These are phyloP conservation scores for Amaranthus palmeri DNA, from an alignment of 148 eudicot species.

Conservation along the genomic window DNA sequence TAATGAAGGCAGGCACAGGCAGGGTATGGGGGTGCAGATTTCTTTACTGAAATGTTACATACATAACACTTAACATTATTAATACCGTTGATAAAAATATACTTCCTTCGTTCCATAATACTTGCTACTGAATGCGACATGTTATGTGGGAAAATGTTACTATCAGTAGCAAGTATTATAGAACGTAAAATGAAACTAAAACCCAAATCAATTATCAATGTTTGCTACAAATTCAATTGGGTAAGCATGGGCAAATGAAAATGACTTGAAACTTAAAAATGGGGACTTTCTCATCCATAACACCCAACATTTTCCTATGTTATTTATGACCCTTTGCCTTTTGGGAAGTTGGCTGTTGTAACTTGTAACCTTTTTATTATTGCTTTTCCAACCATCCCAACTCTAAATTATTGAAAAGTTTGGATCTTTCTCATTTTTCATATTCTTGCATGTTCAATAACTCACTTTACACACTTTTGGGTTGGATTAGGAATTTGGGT, in stretches of 20 bases:
- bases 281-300: not conserved
- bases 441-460: not conserved
- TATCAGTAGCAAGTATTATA: too few relatives aligned
- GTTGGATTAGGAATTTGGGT: not conserved
- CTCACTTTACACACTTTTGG: not conserved
- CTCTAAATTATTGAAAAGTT: not conserved
- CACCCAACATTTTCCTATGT: conserved; percentile 7
- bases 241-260: conserved; percentile 5
- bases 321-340: conserved; percentile 14
- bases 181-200: not conserved
- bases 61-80: too few relatives aligned
- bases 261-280: not conserved
- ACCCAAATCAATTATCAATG: not conserved
- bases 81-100: too few relatives aligned
- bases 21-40: too few relatives aligned
- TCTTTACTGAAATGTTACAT: too few relatives aligned
- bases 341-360: conserved; percentile 9
- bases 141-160: too few relatives aligned
- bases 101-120: too few relatives aligned
- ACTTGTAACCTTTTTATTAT: not conserved
- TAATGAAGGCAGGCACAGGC: too few relatives aligned
- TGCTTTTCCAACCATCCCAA: not conserved
- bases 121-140: too few relatives aligned
- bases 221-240: not conserved
- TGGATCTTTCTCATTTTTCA: not conserved